Base-by-base conservation (phyloP, 2,329 filamentous ascomycete genomes). In the Aspergillus ruber region DNA sequence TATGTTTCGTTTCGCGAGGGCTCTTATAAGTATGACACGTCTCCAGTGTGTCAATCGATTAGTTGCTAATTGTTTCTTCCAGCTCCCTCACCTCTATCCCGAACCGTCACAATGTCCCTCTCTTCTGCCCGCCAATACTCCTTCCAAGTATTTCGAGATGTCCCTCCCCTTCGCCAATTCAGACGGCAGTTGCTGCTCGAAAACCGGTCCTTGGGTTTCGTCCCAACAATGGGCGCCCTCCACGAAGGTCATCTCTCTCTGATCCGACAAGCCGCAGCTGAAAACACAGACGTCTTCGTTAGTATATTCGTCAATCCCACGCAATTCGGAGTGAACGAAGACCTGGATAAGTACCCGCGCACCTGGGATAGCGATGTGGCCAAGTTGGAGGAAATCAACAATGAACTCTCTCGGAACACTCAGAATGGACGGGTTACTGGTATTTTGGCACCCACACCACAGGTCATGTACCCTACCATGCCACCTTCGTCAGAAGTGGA, bases 221-320 rank as follows among this genome's bases (percentile, higher is more conserved):
- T 98, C 32, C 93, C 93, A 1, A 98, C 93, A 27, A 97, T 98
- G 93, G 93, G 93, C 53, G 93, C 93, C 43, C 79, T 98, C n/a
- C 93, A 98, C 69, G 80, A 83, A 47, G 93, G 93, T 36, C 93
- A 98, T 70, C 71, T 95, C 44, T 86, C 87, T 3, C 79, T 98
- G 18, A 86, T 95, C 60, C 86, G 88, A 50, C 80, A 84, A 57
- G 93, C 93, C 3, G 90, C 90, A 1, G 75, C 77, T 42, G 88
- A 95, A 60, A 93, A 90, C 71, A 85, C 87, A 55, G 81, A 90
- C 58, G 87, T 97, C 48, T 84, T 96, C 52, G 87, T 98, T 47
- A 90, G 86, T 64, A 85, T 97, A 57, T 98, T 91, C 68, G 87
- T 98, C 62, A 98, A 98, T 68, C 93, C 93, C 3, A 93, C 93